Evolutionary conservation across 129 eudicot genomes (phyloP), one percentile per base, ranked within the genome.

Genomic region (Tagetes patula): DNA sequence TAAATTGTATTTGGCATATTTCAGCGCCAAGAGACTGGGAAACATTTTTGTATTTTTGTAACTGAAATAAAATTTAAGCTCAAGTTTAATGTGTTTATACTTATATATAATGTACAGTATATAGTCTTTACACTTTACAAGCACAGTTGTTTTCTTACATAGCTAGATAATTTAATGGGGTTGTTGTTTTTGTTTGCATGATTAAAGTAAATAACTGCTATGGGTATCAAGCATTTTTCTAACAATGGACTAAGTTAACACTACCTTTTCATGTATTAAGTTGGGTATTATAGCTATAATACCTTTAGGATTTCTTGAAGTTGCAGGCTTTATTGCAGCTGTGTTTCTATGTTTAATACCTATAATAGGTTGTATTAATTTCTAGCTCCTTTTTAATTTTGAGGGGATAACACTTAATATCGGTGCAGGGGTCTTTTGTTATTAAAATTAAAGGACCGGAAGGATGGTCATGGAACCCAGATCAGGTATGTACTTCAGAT

Each of bases 381-480:
- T 81, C 47, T n/a, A 65, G 75, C 60, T 45, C 70, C 60, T 45
- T 66, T 62, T 70, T 60, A 73, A 74, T 41, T 64, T 69, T 73
- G 52, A 76, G 55, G 70, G 43, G 80, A 11, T 7, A 50, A 33
- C 32, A 40, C 38, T 52, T 64, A 40, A 62, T 43, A 33, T 78
- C 14, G 74, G 72, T 78, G 81, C 91, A 94, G 99, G 99, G 99
- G 40, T 88, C 99, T 56, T 94, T 86, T 83, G 75, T 94, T 71
- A 83, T 94, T 42, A 94, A 94, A 79, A 82, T 94, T 72, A 94
- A 85, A 84, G 99, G 97, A 68, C 96, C 99, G 43, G 88, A 86
- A 77, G 99, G 99, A 74, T 94, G 99, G 99, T 84, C 99, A 64
- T 90, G 91, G 95, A 75, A 86, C 74, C 99, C 95, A 59, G 84